Evolutionary conservation across 2,329 filamentous ascomycete genomes (phyloP), one percentile per base, ranked within the genome.

Genomic region (Atkinsonella hypoxylon): DNA sequence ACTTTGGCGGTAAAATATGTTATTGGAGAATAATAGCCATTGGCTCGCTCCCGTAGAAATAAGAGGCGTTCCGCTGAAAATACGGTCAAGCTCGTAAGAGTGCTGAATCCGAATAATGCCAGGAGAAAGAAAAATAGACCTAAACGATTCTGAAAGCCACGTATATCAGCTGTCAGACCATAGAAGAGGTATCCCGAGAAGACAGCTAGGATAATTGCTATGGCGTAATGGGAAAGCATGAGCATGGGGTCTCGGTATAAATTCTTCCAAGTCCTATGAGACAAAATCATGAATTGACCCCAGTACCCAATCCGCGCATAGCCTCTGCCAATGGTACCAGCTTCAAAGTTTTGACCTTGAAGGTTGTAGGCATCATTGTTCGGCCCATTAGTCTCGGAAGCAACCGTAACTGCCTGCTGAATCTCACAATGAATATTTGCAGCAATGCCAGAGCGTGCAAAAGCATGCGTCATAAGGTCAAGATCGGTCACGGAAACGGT

Each of bases 161-260:
- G 85, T 58, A 98, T 95, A 62, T 98, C 90, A 62, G 95, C 89
- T 0, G 90, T 95, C 45, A 98, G 75, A 2, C 91, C 93, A 60
- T 97, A 98, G 72, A 97, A 98, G 12, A 98, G 77, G 67, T 87
- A 97, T 3, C 93, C 93, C 2, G 91, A 90, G 52, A 98, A 85
- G 5, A 97, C 91, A 1, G 90, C 93, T 6, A 98, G 78, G 0
- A 97, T 71, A 54, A 98, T 97, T 8, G 93, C 89, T 58, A 96
- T 97, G 38, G 93, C 93, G 64, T 97, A 98, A 69, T 98, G 93
- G 0, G 90, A 96, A 52, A 98, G 78, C 93, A 98, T 98, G 53
- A 98, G 74, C 79, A 97, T 90, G 1, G 93, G 93, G 65, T 98
- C 96, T 51, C 93, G 83, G 72, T 98, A 97, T 7, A 98, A 76